Evolutionary conservation across 2,329 filamentous ascomycete genomes (phyloP), one percentile per base, ranked within the genome.

Genomic region (Hymenoscyphus fructigenus): DNA sequence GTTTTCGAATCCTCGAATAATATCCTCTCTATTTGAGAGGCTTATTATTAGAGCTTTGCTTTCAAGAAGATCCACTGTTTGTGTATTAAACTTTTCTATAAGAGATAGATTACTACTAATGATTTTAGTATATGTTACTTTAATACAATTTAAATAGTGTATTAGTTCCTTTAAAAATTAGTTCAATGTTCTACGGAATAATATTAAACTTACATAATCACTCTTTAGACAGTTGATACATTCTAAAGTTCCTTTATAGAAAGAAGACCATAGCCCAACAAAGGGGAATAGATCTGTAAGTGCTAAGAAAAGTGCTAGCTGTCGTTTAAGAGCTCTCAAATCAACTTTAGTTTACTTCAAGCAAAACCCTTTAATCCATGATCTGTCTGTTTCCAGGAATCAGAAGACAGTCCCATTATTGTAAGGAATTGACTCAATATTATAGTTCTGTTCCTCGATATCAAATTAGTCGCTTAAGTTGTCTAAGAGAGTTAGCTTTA

Each of bases 381-480:
- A n/a, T n/a, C n/a, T n/a, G n/a, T n/a, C n/a, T n/a, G 59, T 64
- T 47, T 66, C 62, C 23, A 66, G 62, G 55, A 66, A 65, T 65
- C 60, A 50, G 41, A 66, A 66, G 59, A 66, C 62, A 55, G 62
- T 66, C 38, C 62, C 26, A 65, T 66, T 55, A 41, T 66, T 50
- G 29, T 65, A 28, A 64, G 41, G 47, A 65, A 66, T 64, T 41
- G 65, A 65, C 59, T 65, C 59, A 41, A 65, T 65, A 65, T 66
- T 66, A 65, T 50, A 50, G 57, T 66, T 55, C 65, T 66, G 32
- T 55, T 66, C 38, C 65, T 66, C n/a, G 17, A 66, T n/a, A 66
- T 41, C 38, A 66, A 23, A 66, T 53, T 66, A 62, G 34, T 64
- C 62, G 32, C 62, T 55, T 57, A 20, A 66, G 63, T 47, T 66